Evolutionary conservation across 2,329 filamentous ascomycete genomes (phyloP).

Genomic region (Xylaria hypoxylon): DNA sequence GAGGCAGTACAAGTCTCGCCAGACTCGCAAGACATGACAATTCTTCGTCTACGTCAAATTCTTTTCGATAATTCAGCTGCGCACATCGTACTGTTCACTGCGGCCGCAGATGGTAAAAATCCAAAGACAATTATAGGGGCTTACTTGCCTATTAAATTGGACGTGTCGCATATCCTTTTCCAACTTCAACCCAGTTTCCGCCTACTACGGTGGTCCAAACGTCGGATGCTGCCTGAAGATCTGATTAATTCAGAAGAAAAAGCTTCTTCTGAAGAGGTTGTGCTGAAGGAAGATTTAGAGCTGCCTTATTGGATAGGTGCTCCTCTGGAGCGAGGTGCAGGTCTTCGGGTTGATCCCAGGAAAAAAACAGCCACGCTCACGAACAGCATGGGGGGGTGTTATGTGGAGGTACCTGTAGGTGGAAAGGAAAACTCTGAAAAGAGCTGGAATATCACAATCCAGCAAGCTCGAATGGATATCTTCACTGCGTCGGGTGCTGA

Average conservation of each 20-base stretch:
- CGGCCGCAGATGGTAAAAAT: background rate
- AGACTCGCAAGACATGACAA: background rate
- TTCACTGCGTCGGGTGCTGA: slow-evolving; percentile 43
- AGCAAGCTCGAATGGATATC: slow-evolving; percentile 7
- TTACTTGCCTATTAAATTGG: slow-evolving; percentile 1
- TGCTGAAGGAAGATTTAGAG: background rate
- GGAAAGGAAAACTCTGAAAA: background rate
- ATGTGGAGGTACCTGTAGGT: background rate
- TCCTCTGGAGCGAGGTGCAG: background rate
- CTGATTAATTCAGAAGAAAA: background rate
- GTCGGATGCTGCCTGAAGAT: background rate
- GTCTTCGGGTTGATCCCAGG: slow-evolving; percentile 2
- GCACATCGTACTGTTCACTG: slow-evolving; percentile 10
- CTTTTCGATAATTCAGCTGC: background rate
- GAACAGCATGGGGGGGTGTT: background rate
- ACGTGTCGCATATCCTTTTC: slow-evolving; percentile 15
- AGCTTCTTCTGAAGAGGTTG: background rate
- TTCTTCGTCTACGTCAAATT: background rate
- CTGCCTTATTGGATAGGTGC: slow-evolving; percentile 12
- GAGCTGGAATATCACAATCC: background rate
- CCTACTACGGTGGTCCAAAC: background rate
- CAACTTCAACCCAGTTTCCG: slow-evolving; percentile 19
- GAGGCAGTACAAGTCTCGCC: background rate
- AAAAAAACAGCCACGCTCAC: background rate
- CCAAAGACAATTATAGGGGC: slow-evolving; percentile 12